Base-by-base conservation (phyloP, 2,329 filamentous ascomycete species). In the Sphaceloma murrayae region DNA sequence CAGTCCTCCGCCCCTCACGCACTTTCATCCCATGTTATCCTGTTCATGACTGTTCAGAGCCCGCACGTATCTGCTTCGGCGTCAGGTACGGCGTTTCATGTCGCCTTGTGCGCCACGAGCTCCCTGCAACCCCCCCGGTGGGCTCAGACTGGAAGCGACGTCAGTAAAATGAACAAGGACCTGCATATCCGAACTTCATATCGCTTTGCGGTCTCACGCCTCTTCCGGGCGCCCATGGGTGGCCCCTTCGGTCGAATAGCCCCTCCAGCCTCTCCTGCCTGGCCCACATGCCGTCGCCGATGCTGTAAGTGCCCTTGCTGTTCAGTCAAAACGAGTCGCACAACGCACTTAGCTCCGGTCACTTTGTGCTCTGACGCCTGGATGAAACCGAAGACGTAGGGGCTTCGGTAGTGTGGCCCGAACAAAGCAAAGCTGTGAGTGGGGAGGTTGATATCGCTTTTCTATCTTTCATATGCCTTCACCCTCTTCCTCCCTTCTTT, bases 1-100 rank as follows among this genome's bases (percentile, higher is more conserved):
- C 49, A 34, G 45, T 55, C 51, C 18, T 40, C 36, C 36, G 36
- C 36, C 36, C 30, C 26, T 26, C 19, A 40, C 36, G 36, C 30
- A 40, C 36, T 40, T n/a, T 40, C 22, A 40, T 40, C 36, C 36
- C 22, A 40, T 16, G 22, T 29, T 40, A 40, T 22, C 36, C 36
- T 29, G 14, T 13, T 24, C 36, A 14, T 13, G 10, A 13, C 27
- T 19, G 18, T 13, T 26, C 16, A 19, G 24, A 19, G 29, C n/a
- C 8, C 29, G n/a, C 29, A n/a, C n/a, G n/a, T 31, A 11, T 34
- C 31, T 34, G 21, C 36, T 29, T 26, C 30, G 36, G 36, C 36
- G 36, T 38, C 24, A 29, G 24, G 36, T 10, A 40, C 36, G 22
- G 36, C 24, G 36, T 40, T 40, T 40, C 36, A 40, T 26, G 14